Conservation (phyloP, 2,329 filamentous ascomycete genomes). For the Didymella glomerata region DNA sequence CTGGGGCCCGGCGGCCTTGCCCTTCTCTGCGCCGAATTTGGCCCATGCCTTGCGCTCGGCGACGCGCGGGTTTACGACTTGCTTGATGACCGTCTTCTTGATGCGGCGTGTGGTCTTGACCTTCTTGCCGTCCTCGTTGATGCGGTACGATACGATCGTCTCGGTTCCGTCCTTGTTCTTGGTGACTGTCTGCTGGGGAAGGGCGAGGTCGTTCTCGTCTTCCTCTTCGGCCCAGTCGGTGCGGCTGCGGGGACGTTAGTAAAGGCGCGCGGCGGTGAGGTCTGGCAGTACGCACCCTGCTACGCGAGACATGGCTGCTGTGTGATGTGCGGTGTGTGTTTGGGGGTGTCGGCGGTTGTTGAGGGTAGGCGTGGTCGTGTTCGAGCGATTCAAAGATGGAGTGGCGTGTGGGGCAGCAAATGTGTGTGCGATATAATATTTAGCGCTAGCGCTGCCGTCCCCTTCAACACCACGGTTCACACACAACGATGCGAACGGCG, state of each 20-base stretch:
- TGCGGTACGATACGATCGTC: constrained; percentile 87
- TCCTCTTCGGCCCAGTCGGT: constrained; percentile 93
- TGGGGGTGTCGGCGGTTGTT: constrained; percentile 13
- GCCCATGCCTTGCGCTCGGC: constrained; percentile 91
- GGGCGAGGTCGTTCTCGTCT: constrained; percentile 86
- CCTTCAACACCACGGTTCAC: constrained; percentile 1
- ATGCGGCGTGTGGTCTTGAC: constrained; percentile 97
- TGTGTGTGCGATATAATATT: constrained; percentile 22
- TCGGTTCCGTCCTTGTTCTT: constrained; percentile 99
- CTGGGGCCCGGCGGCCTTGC: constrained; percentile 82
- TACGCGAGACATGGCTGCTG: constrained; percentile 48
- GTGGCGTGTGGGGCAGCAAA: constrained; percentile 32
- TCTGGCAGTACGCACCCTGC: constrained; percentile 42
- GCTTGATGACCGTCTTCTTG: constrained; percentile 88
- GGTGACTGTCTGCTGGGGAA: constrained; percentile 87
- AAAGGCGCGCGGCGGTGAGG: not conserved
- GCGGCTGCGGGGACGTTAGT: constrained; percentile 54
- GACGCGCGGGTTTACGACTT: constrained; percentile 94
- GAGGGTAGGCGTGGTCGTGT: constrained; percentile 15
- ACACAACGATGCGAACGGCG: not conserved
- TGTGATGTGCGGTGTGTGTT: constrained; percentile 20
- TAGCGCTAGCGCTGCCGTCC: constrained; percentile 19
- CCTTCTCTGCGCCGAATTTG: constrained; percentile 92
- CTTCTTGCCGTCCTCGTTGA: constrained; percentile 93
- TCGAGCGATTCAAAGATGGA: constrained; percentile 28